A percentile compares a stretch with the other conserved stretches of the same genome.
Conservation (phyloP, 2,329 filamentous ascomycete species). For the Tolypocladium ovalisporum region DNA sequence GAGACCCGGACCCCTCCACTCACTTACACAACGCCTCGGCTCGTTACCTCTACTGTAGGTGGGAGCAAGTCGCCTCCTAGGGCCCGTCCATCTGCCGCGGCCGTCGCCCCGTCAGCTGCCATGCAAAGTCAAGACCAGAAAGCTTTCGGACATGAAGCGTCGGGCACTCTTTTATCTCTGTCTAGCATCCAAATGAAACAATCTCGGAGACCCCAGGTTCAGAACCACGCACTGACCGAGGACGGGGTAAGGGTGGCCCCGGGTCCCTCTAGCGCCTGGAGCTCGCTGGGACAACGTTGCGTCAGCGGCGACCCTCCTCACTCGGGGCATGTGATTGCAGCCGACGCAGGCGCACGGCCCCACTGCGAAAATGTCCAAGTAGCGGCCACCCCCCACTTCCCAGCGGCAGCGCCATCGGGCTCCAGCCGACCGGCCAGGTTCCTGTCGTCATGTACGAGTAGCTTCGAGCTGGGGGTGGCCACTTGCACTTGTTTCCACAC, state of each 20-base stretch:
- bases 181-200: no score
- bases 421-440: neutral
- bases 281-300: no score
- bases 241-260: no score
- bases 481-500: neutral
- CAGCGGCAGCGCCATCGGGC: neutral
- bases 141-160: neutral
- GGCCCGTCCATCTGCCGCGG: no score
- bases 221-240: no score
- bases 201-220: no score
- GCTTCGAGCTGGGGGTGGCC: neutral
- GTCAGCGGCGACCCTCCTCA: neutral
- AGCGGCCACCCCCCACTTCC: constrained; percentile 16
- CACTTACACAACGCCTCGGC: neutral
- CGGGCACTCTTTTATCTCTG: neutral
- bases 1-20: no score
- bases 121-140: neutral
- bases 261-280: no score
- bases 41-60: no score
- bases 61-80: no score
- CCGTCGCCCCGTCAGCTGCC: neutral
- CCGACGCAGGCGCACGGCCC: constrained; percentile 6
- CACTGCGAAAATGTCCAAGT: constrained; percentile 21
- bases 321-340: neutral
- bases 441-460: neutral